phyloP scores from a whole-genome alignment of 495 filamentous ascomycete species.

The Aspergillus incahuasiensis region DNA sequence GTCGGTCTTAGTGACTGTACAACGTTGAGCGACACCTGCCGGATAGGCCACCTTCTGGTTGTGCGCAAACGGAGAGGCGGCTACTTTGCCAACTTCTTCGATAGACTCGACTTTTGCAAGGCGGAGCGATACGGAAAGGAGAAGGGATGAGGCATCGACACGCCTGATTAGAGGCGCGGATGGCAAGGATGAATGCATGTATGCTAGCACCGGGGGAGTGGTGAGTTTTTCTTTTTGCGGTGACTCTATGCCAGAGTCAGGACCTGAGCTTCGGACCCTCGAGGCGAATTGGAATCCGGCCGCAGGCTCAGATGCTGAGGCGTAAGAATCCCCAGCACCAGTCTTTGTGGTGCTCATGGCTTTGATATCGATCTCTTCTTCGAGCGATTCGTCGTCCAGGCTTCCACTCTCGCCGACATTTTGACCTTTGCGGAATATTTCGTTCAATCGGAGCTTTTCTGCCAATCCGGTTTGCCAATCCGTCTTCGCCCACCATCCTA shows the following conservation, averaged over 20 bases:
- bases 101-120: conserved; percentile 73
- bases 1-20: conserved; percentile 70
- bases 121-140: conserved; percentile 75
- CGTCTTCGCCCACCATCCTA: conserved; percentile 94
- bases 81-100: conserved; percentile 54
- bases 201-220: conserved; percentile 71
- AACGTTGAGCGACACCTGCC: conserved; percentile 66
- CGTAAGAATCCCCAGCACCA: conserved; percentile 17
- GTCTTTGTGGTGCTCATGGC: conserved; percentile 54
- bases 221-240: conserved; percentile 24
- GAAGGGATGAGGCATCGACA: conserved; percentile 77
- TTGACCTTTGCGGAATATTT: conserved; percentile 52
- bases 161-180: conserved; percentile 66
- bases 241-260: conserved; percentile 12
- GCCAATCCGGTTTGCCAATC: conserved; percentile 80
- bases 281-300: conserved; percentile 39
- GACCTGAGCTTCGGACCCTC: conserved; percentile 28
- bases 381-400: conserved; percentile 40
- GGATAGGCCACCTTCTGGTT: conserved; percentile 74
- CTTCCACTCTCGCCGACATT: conserved; percentile 33
- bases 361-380: conserved; percentile 60
- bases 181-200: conserved; percentile 58
- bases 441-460: conserved; percentile 67
- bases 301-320: not conserved
- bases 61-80: conserved; percentile 68